A percentile compares a stretch with the other conserved stretches of the same genome.
Conservation (phyloP, 768 basidiomycete genomes). For the Kwoniella newhampshirensis region DNA sequence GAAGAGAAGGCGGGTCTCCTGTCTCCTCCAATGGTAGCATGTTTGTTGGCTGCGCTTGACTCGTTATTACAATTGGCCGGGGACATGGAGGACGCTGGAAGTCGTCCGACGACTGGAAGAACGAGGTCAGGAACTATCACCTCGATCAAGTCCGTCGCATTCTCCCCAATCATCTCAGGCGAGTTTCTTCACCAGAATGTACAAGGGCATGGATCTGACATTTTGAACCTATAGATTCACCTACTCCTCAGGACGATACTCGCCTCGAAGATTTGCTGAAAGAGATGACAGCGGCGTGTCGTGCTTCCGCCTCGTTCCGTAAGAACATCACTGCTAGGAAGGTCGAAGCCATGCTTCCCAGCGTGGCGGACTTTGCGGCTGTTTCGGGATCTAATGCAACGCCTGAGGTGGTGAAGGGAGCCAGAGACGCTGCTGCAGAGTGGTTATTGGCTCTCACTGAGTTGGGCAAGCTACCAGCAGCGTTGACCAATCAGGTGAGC, state of each 20-base stretch:
- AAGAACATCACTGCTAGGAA: slow-evolving; percentile 27
- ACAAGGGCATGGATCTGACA: not conserved
- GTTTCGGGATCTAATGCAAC: slow-evolving; percentile 20
- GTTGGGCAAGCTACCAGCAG: slow-evolving; percentile 28
- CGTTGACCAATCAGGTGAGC: slow-evolving; percentile 32
- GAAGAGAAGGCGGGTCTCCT: slow-evolving; percentile 26
- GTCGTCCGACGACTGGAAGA: slow-evolving; percentile 15
- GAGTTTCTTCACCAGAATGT: not conserved
- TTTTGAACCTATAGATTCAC: not conserved
- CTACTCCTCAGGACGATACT: slow-evolving; percentile 10
- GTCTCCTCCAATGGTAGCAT: slow-evolving; percentile 59
- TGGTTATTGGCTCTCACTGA: slow-evolving; percentile 32
- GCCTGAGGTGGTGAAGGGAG: slow-evolving; percentile 16
- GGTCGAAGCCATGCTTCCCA: slow-evolving; percentile 37
- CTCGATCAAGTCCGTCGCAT: slow-evolving; percentile 27
- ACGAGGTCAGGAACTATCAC: slow-evolving; percentile 35
- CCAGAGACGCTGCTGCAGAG: slow-evolving; percentile 28
- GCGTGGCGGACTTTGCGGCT: slow-evolving; percentile 42
- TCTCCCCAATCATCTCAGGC: slow-evolving; percentile 25
- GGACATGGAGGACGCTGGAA: slow-evolving; percentile 28
- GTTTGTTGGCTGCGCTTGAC: slow-evolving; percentile 69
- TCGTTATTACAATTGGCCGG: slow-evolving; percentile 57
- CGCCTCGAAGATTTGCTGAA: slow-evolving; percentile 29
- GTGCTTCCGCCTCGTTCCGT: slow-evolving; percentile 31
- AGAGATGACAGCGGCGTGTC: slow-evolving; percentile 26